These are phyloP conservation scores for Diutina siamensis DNA, from an alignment of 1,139 yeast species.

Conservation along the genomic window DNA sequence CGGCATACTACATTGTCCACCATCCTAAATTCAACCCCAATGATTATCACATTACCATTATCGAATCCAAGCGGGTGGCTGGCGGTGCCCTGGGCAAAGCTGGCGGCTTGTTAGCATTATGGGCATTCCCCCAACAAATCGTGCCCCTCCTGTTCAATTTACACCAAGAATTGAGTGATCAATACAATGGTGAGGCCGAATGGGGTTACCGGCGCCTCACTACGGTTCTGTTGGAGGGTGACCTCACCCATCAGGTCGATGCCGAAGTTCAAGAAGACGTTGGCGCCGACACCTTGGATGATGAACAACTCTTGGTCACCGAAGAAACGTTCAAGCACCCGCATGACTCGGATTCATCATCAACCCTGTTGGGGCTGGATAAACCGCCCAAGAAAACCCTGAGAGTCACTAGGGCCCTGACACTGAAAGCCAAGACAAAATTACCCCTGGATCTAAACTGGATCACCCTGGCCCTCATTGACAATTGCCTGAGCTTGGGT, in stretches of 20 bases:
- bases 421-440: conserved; percentile 11
- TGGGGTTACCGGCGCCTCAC: conserved; percentile 93
- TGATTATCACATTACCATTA: conserved; percentile 71
- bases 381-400: conserved; percentile 25
- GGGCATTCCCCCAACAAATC: conserved; percentile 96
- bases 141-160: conserved; percentile 81
- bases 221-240: conserved; percentile 82
- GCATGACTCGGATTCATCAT: conserved; percentile 6
- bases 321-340: not conserved
- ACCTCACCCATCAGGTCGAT: conserved; percentile 26
- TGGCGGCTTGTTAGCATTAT: conserved; percentile 84
- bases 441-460: conserved; percentile 74
- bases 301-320: conserved; percentile 8
- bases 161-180: conserved; percentile 73
- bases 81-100: conserved; percentile 98
- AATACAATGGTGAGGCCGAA: conserved; percentile 66
- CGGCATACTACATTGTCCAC: conserved; percentile 77
- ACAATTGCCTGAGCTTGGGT: conserved; percentile 72
- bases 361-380: conserved; percentile 10
- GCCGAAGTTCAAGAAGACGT: conserved; percentile 5
- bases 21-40: conserved; percentile 71
- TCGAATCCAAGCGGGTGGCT: conserved; percentile 87
- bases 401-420: conserved; percentile 15
- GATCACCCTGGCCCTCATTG: conserved; percentile 59
- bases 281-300: conserved; percentile 12